Base-by-base conservation (phyloP, 306 rosid genomes). In the Vachellia pachyceras region DNA sequence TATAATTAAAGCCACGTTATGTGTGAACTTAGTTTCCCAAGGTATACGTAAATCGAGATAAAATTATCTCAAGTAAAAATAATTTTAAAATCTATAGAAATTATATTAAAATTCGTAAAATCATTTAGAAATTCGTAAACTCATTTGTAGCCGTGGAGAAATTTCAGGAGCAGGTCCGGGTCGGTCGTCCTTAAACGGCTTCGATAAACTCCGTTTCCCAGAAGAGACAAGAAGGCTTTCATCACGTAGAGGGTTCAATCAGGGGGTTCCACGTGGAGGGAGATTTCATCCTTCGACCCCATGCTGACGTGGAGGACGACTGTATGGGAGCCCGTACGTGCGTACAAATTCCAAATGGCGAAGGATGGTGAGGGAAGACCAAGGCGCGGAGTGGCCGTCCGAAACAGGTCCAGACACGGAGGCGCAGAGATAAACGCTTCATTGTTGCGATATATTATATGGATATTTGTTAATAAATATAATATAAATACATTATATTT, bases 301-400 rank as follows among this genome's bases (percentile, higher is more conserved):
- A 84, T 82, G 80, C 63, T 84, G 90, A 87, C 91, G 64, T 72
- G 63, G 77, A 5, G 47, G 47, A 73, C 46, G 88, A 77, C 86
- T 87, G 29, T 36, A 79, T 22, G 80, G 40, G 83, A 73, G 12
- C 61, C 6, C n/a, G 52, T 5, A 35, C 14, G 55, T 17, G 55
- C 49, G 4, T 14, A 47, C 20, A 50, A 65, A 54, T 55, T 45
- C 17, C 40, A 6, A 29, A 52, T 72, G 29, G 45, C 12, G 76
- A 20, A 66, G 37, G 79, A 52, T 12, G 13, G 22, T 76, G 84
- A 84, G 82, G 9, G 85, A 84, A 79, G 85, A 82, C 86, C 83
- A 70, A 86, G 90, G 90, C 85, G 91, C 85, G 91, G 86, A 79
- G 84, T 29, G 90, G 92, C 85, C 87, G 92, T 87, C 92, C 85